Percentiles rank a stretch among this genome's conserved stretches.
These are phyloP conservation scores for Byssothecium circinans DNA, from an alignment of 2,329 filamentous ascomycete genomes.

Conservation along the genomic window DNA sequence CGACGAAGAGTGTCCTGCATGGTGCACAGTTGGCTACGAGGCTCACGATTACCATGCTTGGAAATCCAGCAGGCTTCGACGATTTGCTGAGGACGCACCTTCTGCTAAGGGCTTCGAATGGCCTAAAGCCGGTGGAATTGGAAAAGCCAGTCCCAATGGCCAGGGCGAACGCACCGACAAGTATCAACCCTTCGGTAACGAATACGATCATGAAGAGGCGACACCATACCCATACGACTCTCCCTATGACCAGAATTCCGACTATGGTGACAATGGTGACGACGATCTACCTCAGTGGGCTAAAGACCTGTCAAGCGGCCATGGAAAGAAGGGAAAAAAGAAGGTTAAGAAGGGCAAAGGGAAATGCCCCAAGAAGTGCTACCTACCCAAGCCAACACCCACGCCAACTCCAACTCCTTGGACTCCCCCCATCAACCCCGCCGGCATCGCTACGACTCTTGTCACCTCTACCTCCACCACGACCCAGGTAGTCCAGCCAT, in stretches of 20 bases:
- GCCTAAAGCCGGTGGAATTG: neutral
- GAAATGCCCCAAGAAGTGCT: slow-evolving; percentile 11
- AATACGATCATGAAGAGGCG: slow-evolving; percentile 4
- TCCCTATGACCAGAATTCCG: slow-evolving; percentile 3
- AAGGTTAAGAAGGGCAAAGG: slow-evolving; percentile 13
- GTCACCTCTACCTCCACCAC: neutral
- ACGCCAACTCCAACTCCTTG: neutral
- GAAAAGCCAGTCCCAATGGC: neutral
- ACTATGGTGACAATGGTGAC: slow-evolving; percentile 3
- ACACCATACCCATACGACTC: slow-evolving; percentile 6
- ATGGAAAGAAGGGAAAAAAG: slow-evolving; percentile 7
- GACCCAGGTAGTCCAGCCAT: neutral
- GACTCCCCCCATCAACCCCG: neutral
- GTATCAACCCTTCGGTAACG: neutral
- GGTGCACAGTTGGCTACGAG: slow-evolving; percentile 8
- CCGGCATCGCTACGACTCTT: neutral
- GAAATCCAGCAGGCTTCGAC: neutral
- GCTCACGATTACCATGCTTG: neutral
- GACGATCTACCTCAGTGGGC: slow-evolving; percentile 19
- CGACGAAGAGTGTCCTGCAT: slow-evolving; percentile 17
- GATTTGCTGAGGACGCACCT: neutral
- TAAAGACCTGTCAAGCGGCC: slow-evolving; percentile 1
- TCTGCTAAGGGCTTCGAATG: slow-evolving; percentile 10
- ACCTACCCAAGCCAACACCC: neutral
- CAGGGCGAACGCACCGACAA: neutral